Conservation (phyloP, 192 early-diverging fungal genomes). For the Coemansia sp. region DNA sequence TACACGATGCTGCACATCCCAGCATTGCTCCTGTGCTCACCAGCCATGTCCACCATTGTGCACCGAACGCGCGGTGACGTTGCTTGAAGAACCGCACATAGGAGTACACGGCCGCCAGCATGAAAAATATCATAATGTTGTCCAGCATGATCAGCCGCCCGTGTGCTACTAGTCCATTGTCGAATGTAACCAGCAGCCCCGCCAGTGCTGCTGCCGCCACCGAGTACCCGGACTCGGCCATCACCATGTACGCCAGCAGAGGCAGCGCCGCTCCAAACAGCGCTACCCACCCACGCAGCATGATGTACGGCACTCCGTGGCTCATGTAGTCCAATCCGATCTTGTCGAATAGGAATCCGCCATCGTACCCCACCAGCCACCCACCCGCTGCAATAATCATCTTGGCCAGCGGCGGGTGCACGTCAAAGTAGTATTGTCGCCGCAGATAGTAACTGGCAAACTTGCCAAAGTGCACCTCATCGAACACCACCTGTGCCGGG, state of each 20-base stretch:
- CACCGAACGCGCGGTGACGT: constrained; percentile 68
- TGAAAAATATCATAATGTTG: constrained; percentile 90
- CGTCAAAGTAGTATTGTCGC: constrained; percentile 92
- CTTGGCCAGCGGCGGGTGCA: constrained; percentile 96
- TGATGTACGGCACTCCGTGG: constrained; percentile 88
- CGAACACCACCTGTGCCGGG: constrained; percentile 84
- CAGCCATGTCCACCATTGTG: constrained; percentile 87
- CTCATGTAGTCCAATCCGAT: constrained; percentile 89
- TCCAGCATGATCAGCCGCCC: constrained; percentile 92
- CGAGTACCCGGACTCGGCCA: constrained; percentile 86
- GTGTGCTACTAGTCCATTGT: constrained; percentile 90
- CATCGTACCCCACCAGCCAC: constrained; percentile 88
- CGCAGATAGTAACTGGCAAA: constrained; percentile 92
- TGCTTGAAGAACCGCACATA: constrained; percentile 88
- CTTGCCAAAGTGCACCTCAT: constrained; percentile 99
- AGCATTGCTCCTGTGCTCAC: constrained; percentile 75
- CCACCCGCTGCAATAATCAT: constrained; percentile 83
- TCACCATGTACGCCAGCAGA: constrained; percentile 76
- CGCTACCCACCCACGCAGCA: constrained; percentile 77
- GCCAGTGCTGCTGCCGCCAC: constrained; percentile 70
- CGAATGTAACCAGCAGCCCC: constrained; percentile 79
- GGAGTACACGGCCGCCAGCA: constrained; percentile 76
- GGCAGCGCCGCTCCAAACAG: constrained; percentile 74
- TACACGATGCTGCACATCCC: constrained; percentile 71
- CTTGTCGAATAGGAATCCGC: constrained; percentile 91